phyloP scores from a whole-genome alignment of 2,329 filamentous ascomycete species.

The Cladosporium sp. region DNA sequence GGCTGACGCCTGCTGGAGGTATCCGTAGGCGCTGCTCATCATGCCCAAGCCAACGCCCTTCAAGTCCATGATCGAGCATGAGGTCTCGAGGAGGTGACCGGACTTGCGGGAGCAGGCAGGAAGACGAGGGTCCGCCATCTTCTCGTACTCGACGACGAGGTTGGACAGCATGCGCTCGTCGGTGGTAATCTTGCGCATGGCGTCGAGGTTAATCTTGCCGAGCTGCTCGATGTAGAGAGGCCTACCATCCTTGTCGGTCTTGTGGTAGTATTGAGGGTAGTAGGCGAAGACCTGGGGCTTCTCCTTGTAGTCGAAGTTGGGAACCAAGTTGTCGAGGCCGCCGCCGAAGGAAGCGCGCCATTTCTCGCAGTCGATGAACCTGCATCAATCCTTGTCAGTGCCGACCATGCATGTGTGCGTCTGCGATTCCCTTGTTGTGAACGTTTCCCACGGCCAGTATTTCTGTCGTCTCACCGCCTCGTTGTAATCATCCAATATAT shows the following conservation, averaged over 20 bases:
- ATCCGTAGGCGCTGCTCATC: slow-evolving; percentile 78
- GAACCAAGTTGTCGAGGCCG: slow-evolving; percentile 71
- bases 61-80: slow-evolving; percentile 97
- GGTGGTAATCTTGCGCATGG: slow-evolving; percentile 90
- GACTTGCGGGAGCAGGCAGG: slow-evolving; percentile 93
- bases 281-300: slow-evolving; percentile 79
- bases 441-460: no score
- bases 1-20: slow-evolving; percentile 76
- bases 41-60: slow-evolving; percentile 86
- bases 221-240: slow-evolving; percentile 96
- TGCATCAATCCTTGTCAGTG: slow-evolving; percentile 39
- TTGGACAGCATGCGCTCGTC: slow-evolving; percentile 93
- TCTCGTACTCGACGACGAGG: slow-evolving; percentile 96
- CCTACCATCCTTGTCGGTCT: slow-evolving; percentile 90
- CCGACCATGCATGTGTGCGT: neutral
- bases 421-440: no score
- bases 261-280: slow-evolving; percentile 99
- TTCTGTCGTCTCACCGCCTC: slow-evolving; percentile 2
- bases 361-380: slow-evolving; percentile 86
- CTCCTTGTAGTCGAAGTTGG: slow-evolving; percentile 81
- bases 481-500: neutral
- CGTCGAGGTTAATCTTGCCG: slow-evolving; percentile 83
- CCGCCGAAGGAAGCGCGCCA: slow-evolving; percentile 81
- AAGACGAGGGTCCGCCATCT: slow-evolving; percentile 84
- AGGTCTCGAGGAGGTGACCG: slow-evolving; percentile 88